A percentile compares a stretch with the other conserved stretches of the same genome.
Evolutionary conservation across 768 basidiomycete species (phyloP).

Genomic region (Macrolepiota dolichaula): DNA sequence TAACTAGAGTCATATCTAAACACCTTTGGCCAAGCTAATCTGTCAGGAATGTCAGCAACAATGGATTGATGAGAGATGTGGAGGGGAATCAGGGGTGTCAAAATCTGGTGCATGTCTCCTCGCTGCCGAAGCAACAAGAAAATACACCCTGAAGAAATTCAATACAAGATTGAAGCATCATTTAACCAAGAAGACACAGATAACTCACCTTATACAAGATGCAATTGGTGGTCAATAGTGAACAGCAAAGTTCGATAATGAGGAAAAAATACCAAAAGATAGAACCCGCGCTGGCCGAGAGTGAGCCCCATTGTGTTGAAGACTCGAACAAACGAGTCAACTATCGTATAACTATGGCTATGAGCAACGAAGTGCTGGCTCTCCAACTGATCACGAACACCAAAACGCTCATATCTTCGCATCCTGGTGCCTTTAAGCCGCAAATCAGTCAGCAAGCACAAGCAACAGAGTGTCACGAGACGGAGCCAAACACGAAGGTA

Average conservation of each 20-base stretch:
- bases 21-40: background rate
- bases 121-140: constrained; percentile 35
- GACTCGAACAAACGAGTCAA: constrained; percentile 37
- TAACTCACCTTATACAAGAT: constrained; percentile 15
- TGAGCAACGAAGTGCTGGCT: constrained; percentile 65
- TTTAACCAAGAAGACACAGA: constrained; percentile 22
- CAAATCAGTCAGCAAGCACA: constrained; percentile 26
- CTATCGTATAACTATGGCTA: constrained; percentile 90
- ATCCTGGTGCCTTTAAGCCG: constrained; percentile 39
- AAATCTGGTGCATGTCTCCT: constrained; percentile 72
- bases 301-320: constrained; percentile 93
- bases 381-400: constrained; percentile 40
- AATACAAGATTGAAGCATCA: constrained; percentile 58
- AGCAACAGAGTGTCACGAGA: constrained; percentile 58
- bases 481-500: constrained; percentile 33
- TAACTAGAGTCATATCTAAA: background rate
- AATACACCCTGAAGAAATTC: constrained; percentile 94
- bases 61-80: background rate
- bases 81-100: constrained; percentile 52
- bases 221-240: constrained; percentile 15
- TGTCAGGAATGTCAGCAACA: background rate
- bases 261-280: constrained; percentile 52
- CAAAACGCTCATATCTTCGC: constrained; percentile 73
- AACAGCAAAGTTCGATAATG: constrained; percentile 48
- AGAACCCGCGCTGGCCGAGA: constrained; percentile 59